Evolutionary conservation across 805 yeast genomes (phyloP), one percentile per base, ranked within the genome.

Genomic region (Nakazawaea wickerhamii): DNA sequence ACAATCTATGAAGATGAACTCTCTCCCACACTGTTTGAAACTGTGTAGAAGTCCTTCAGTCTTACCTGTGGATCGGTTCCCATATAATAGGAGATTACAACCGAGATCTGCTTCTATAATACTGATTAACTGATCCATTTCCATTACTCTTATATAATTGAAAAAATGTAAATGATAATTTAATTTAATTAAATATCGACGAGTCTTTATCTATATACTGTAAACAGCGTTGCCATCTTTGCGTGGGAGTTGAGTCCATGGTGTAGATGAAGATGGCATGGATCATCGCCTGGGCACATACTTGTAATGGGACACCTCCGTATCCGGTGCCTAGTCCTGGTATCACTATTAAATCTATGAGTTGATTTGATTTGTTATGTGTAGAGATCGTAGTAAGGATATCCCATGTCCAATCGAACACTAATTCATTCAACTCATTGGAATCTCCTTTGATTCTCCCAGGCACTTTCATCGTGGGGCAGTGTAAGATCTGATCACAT

Each of bases 401-500:
- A 34, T 55, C 58, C 73, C 73, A 67, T 0, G 61, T 57, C 46
- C 61, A 55, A 43, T 67, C 71, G 46, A 63, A 67, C 1, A 67
- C 55, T 36, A 53, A 50, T 30, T 58, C 40, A 14, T 51, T 50
- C 17, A 30, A 9, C 10, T 36, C 30, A 6, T 6, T 19, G 11
- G 13, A 15, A 8, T 31, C 38, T 4, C 18, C 38, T 3, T 18
- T 4, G 2, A 58, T 35, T 5, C 44, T 30, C n/a, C 55, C 42
- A 0, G 71, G 71, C 0, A 55, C 57, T 30, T 68, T 46, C 73
- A 67, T 67, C 2, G 71, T 67, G 1, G 73, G 71, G 4, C 64
- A 20, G 30, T 66, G 70, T 1, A 65, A 30, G 4, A 67, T 50
- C 0, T 60, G 54, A 34, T 58, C 55, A 3, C 67, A 60, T 15